Evolutionary conservation across 768 basidiomycete genomes (phyloP), one percentile per base, ranked within the genome.

Genomic region (Tulasnella sp.): DNA sequence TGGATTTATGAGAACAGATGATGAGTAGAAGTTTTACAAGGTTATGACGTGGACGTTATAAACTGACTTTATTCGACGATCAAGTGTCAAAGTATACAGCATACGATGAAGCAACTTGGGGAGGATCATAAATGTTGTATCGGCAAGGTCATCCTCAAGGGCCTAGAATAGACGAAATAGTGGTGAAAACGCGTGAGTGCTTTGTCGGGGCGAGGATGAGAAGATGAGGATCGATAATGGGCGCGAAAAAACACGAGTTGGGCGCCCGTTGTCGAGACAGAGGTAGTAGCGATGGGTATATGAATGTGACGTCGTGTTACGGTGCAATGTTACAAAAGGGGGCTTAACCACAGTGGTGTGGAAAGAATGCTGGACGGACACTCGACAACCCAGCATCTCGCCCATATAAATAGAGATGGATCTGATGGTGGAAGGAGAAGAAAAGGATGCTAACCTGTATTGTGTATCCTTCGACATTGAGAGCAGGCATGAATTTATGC

Each of bases 21-120:
- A 45, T 45, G 25, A 37, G 20, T 29, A 22, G 27, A 27, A 27
- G 24, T 3, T 37, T 42, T 19, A 45, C 16, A 5, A 53, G 29
- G 43, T 16, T 28, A 12, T 28, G 37, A 32, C 28, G 27, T 22
- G 32, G 35, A 41, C n/a, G n/a, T n/a, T n/a, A 35, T 12, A 34
- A 33, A 20, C 55, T 5, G 53, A 56, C 55, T 37, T 56, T 28
- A 56, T 56, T 28, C 48, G 33, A 6, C 55, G 27, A 33, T 56
- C 55, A 10, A 45, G 37, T n/a, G 55, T 56, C 5, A 56, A 22
- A 29, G 52, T 55, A 41, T 45, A 45, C 37, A 56, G 35, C 41
- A 56, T 43, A 19, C 45, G 33, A 27, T 44, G 43, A 32, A 56
- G 45, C 2, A 56, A 44, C 22, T 47, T 44, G 15, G 55, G 55